phyloP scores from a whole-genome alignment of 352 stramenopile species.

The Phytophthora fragariae region DNA sequence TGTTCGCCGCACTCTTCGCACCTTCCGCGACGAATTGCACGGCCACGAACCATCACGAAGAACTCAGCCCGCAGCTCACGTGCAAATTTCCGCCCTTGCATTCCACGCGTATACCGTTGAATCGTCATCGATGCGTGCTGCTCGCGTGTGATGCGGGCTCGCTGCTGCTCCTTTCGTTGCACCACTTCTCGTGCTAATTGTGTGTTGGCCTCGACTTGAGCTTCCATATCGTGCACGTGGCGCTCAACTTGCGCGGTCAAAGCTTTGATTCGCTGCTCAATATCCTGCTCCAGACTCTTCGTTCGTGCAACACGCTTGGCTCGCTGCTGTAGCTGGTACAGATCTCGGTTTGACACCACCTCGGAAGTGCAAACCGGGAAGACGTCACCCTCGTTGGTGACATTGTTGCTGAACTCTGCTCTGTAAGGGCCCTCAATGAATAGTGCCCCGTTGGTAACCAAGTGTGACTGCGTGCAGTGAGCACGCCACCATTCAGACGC shows the following conservation, averaged over 20 bases:
- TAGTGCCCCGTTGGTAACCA: conserved; percentile 27
- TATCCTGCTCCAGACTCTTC: conserved; percentile 31
- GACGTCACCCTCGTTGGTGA: conserved; percentile 25
- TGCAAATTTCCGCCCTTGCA: conserved; percentile 47
- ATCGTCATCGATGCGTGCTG: conserved; percentile 52
- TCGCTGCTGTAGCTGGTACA: conserved; percentile 48
- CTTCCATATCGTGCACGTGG: conserved; percentile 62
- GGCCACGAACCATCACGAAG: conserved; percentile 76
- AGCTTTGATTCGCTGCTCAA: conserved; percentile 27
- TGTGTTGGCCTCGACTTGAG: conserved; percentile 67
- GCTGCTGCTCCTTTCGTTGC: conserved; percentile 35
- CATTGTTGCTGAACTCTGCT: conserved; percentile 35
- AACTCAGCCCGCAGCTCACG: conserved; percentile 61
- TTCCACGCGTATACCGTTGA: conserved; percentile 60
- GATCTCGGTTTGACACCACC: conserved; percentile 54
- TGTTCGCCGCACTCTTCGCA: conserved; percentile 82
- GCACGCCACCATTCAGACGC: conserved; percentile 70
- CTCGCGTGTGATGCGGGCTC: conserved; percentile 46
- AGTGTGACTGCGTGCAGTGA: conserved; percentile 59
- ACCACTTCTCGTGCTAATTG: conserved; percentile 47
- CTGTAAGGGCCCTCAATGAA: conserved; percentile 21
- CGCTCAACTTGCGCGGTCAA: conserved; percentile 40
- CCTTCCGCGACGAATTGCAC: conserved; percentile 68
- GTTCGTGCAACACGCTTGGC: conserved; percentile 16
- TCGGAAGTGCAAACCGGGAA: conserved; percentile 55